Base-by-base conservation (phyloP, 2,329 filamentous ascomycete genomes). In the Pyrenochaeta sp. region DNA sequence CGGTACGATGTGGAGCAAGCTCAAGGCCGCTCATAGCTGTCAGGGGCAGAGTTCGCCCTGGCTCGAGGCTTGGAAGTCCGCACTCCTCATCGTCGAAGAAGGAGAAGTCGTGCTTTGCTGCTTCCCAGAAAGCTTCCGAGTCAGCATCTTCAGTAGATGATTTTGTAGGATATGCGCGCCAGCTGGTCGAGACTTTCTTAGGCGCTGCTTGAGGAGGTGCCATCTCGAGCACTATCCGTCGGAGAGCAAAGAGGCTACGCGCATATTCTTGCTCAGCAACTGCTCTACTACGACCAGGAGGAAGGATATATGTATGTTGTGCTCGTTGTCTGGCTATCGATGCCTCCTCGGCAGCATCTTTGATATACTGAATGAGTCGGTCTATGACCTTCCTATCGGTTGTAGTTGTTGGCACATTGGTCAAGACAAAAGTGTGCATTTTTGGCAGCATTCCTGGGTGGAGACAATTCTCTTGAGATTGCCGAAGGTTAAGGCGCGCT, bases 1-100 rank as follows among this genome's bases (percentile, higher is more conserved):
- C 66, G 30, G 51, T 46, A 14, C 33, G 44, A 42, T 57, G 44
- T 12, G 59, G 51, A 32, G 64, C 68, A 30, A 73, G 66, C 36
- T 78, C 69, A 11, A 81, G 66, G 4, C 77, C 75, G 49, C 78
- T 75, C 61, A 81, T 82, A 33, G 78, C 79, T 21, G 76, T 73
- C 53, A 80, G 77, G 1, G 81, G 79, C 42, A 81, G 73, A 45
- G 75, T 75, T 47, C 76, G 77, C 2, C 75, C 75, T 5, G 75
- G 74, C 29, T 82, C 79, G 46, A 75, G 69, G 20, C 75, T 74
- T 12, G 81, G 81, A 12, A 83, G 75, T 10, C 81, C 77, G 54
- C 83, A 84, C 61, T 86, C 84, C 41, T 82, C 82, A 33, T 85
- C 83, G 1, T 77, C 80, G 52, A 88, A 88, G 70, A 86, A 86